Percentiles rank a stretch among this genome's conserved stretches.
Conservation (phyloP, 306 rosid genomes). For the Arachis hypogaea region DNA sequence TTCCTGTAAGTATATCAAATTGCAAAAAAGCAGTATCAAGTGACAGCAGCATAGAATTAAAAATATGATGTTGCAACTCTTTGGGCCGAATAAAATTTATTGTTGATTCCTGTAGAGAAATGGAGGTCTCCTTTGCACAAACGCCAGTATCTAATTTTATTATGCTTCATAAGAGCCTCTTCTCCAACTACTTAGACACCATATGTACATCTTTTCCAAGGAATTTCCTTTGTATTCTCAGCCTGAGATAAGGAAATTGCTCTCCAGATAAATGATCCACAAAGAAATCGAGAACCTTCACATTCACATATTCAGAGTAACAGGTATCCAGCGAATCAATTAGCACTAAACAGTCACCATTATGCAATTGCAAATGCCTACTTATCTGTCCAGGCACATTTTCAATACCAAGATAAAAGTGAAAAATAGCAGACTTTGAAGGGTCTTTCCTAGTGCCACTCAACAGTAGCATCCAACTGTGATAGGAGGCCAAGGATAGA, state of each 20-base stretch:
- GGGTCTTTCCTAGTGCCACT: too few relatives aligned
- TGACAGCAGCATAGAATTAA: constrained; percentile 69
- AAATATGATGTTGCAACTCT: constrained; percentile 76
- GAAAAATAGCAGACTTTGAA: too few relatives aligned
- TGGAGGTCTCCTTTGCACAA: constrained; percentile 69
- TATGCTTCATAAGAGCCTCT: too few relatives aligned
- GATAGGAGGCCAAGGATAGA: constrained; percentile 64
- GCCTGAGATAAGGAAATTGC: constrained; percentile 63
- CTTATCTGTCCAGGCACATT: constrained; percentile 54
- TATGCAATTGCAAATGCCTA: constrained; percentile 61
- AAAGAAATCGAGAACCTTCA: constrained; percentile 88
- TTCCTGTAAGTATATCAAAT: too few relatives aligned
- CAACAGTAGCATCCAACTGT: too few relatives aligned
- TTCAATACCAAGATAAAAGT: too few relatives aligned
- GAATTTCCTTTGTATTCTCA: constrained; percentile 60
- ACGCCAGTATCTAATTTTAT: not conserved
- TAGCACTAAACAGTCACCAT: constrained; percentile 78
- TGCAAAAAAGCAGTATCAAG: constrained; percentile 48
- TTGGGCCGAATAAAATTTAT: constrained; percentile 71
- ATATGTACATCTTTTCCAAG: too few relatives aligned
- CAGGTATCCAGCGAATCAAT: constrained; percentile 80
- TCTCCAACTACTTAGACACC: too few relatives aligned
- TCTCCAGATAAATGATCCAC: constrained; percentile 81
- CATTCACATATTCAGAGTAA: constrained; percentile 76
- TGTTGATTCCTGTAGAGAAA: constrained; percentile 78